Evolutionary conservation across 2,329 filamentous ascomycete genomes (phyloP).

Genomic region (Phyllosticta citrichinensis): DNA sequence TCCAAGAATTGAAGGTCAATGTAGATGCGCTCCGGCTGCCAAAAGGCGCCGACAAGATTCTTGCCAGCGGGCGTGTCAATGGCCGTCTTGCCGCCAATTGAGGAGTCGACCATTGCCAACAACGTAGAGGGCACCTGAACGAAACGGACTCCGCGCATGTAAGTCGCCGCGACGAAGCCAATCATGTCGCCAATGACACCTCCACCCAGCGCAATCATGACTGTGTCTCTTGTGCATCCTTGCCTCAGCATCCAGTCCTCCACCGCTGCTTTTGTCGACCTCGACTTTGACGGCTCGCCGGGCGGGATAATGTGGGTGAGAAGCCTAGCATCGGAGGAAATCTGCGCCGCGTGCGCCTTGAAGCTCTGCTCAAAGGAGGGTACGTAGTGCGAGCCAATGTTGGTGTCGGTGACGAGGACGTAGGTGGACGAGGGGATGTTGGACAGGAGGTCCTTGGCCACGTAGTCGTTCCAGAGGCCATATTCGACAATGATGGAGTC

Average conservation of each 20-base stretch:
- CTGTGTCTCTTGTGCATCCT: slow-evolving; percentile 87
- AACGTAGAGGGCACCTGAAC: slow-evolving; percentile 94
- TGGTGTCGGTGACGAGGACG: slow-evolving; percentile 93
- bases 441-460: slow-evolving; percentile 68
- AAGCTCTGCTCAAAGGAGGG: slow-evolving; percentile 65
- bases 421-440: slow-evolving; percentile 82
- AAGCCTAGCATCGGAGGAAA: slow-evolving; percentile 50
- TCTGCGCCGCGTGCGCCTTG: slow-evolving; percentile 36
- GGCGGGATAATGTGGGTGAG: slow-evolving; percentile 86
- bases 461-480: slow-evolving; percentile 74
- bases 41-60: slow-evolving; percentile 91
- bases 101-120: slow-evolving; percentile 95
- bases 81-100: slow-evolving; percentile 95
- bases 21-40: slow-evolving; percentile 90
- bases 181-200: slow-evolving; percentile 98
- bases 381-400: slow-evolving; percentile 71
- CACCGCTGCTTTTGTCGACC: slow-evolving; percentile 87
- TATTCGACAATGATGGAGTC: slow-evolving; percentile 89
- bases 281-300: slow-evolving; percentile 86
- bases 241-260: slow-evolving; percentile 95
- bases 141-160: slow-evolving; percentile 94
- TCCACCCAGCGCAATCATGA: slow-evolving; percentile 88
- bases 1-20: slow-evolving; percentile 89
- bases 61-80: slow-evolving; percentile 95
- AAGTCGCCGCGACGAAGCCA: slow-evolving; percentile 92